Conservation (phyloP, 805 yeast species). For the Candida sanyiensis region DNA sequence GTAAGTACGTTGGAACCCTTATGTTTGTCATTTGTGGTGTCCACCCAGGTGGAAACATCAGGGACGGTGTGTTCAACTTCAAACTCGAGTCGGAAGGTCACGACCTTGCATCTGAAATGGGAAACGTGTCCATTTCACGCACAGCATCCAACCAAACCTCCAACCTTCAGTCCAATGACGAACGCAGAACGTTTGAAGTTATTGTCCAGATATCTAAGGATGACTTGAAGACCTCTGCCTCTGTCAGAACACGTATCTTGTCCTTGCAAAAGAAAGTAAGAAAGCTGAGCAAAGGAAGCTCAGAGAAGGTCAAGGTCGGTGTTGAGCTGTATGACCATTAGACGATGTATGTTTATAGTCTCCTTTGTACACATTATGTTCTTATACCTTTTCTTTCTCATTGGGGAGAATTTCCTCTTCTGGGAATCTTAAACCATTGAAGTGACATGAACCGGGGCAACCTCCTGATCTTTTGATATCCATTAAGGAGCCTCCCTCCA, state of each 20-base stretch:
- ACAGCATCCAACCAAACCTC: not conserved
- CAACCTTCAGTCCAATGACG: constrained; percentile 13
- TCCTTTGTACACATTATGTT: no score
- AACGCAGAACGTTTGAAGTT: constrained; percentile 34
- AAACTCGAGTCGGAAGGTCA: constrained; percentile 21
- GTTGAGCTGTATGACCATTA: constrained; percentile 37
- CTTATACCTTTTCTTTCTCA: no score
- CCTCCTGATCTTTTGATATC: no score
- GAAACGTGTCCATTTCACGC: not conserved
- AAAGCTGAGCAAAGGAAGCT: constrained; percentile 45
- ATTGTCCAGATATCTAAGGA: constrained; percentile 42
- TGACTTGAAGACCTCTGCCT: constrained; percentile 53
- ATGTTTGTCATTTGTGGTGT: constrained; percentile 78
- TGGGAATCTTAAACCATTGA: no score
- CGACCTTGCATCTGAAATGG: not conserved
- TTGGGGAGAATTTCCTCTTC: no score
- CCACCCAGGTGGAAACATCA: constrained; percentile 73
- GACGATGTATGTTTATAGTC: no score
- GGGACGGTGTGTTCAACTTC: constrained; percentile 51
- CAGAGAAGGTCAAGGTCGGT: constrained; percentile 46
- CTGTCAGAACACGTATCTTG: constrained; percentile 52
- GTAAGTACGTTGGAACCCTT: constrained; percentile 62
- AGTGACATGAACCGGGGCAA: no score
- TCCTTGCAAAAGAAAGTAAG: constrained; percentile 56
- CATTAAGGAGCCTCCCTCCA: no score